Base-by-base conservation (phyloP, 805 yeast genomes). In the Wickerhamiella vanderwaltii region DNA sequence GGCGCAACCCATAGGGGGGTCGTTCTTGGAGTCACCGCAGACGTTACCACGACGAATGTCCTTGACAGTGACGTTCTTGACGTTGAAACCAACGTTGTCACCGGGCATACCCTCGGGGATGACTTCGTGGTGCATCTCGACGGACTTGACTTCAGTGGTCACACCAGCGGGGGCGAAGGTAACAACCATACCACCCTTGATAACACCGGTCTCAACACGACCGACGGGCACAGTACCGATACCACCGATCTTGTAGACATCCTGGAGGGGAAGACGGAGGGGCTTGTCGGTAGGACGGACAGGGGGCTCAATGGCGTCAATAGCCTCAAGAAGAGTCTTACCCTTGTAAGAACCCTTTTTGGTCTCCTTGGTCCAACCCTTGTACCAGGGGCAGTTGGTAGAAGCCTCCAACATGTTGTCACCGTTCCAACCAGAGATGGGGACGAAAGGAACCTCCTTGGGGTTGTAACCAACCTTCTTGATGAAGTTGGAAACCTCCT, bases 391-490 rank as follows among this genome's bases (percentile, higher is more conserved):
- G 68, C 82, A 76, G 82, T 80, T 80, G 57, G 78, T 45, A 57
- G 86, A 76, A 41, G 81, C 60, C 71, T 80, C 88, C 67, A 80
- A 76, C 91, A 80, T 80, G 85, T 80, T 80, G 73, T 80, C 91
- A 74, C 93, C 93, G 71, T 78, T 76, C 79, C 88, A 78, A 62
- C 93, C 94, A 60, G 91, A 81, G 66, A 79, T 77, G 66, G 94
- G 94, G 61, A 83, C 87, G 76, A 82, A 83, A 58, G 83, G 75
- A 69, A 91, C 81, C 75, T 91, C 98, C 83, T 91, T 91, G 86
- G 98, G 91, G 71, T 91, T 95, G 59, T 95, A 67, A 66, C 93
- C 97, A 68, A 97, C 99, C 81, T 91, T 91, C 87, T 88, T 91
- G 69, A 91, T 91, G 74, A 91, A 81, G 74, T 73, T 86, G 88